Percentiles rank a stretch among this genome's conserved stretches.
phyloP scores from a whole-genome alignment of 139 green algal genomes.

The Coccomyxa sp. region DNA sequence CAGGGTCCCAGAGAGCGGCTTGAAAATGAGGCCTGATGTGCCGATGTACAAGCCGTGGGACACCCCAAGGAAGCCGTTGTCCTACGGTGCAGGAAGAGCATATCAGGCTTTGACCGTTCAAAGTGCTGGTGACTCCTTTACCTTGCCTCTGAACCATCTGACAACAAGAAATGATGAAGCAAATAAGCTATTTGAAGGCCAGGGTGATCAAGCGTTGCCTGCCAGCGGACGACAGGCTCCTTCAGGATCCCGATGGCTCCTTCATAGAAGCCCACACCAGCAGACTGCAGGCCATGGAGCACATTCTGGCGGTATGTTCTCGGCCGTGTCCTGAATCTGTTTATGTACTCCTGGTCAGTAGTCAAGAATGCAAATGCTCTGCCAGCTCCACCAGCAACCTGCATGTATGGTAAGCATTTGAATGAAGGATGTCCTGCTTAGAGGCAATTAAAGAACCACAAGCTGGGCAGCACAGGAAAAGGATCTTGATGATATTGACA shows the following conservation, averaged over 20 bases:
- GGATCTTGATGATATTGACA: neutral
- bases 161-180: neutral
- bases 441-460: no score
- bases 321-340: conserved; percentile 31
- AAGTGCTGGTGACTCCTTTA: neutral
- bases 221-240: neutral
- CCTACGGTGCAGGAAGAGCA: neutral
- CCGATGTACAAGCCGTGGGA: conserved; percentile 26
- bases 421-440: no score
- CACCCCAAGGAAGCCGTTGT: conserved; percentile 30
- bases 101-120: neutral
- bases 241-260: conserved; percentile 18
- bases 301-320: conserved; percentile 14
- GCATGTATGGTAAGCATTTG: neutral
- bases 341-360: conserved; percentile 53
- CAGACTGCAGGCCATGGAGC: conserved; percentile 29
- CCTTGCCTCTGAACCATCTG: neutral
- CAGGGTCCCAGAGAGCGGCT: conserved; percentile 45
- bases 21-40: conserved; percentile 33
- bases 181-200: neutral
- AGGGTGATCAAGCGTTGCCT: neutral
- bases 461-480: no score
- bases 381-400: conserved; percentile 32
- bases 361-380: conserved; percentile 45
- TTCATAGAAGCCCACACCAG: conserved; percentile 43